phyloP scores from a whole-genome alignment of 2,329 filamentous ascomycete species.

The Lachnellula hyalina region DNA sequence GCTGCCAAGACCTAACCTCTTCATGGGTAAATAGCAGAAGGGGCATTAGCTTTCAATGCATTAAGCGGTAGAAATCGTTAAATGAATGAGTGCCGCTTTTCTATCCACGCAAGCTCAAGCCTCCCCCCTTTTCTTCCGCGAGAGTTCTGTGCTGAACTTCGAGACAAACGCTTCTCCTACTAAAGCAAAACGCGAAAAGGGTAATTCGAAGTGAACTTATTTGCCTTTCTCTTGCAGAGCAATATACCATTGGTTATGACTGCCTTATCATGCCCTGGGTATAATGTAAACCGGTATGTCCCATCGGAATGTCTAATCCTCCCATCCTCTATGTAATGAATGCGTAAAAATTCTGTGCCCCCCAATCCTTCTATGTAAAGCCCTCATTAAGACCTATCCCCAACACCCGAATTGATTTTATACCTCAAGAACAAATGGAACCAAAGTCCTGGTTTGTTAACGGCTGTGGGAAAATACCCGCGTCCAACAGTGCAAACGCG shows the following conservation, averaged over 20 bases:
- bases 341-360: background rate
- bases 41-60: too few relatives aligned
- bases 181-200: too few relatives aligned
- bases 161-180: too few relatives aligned
- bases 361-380: background rate
- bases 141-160: too few relatives aligned
- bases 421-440: constrained; percentile 20
- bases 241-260: background rate
- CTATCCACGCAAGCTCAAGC: too few relatives aligned
- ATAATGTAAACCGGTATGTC: background rate
- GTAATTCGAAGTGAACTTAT: background rate
- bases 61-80: too few relatives aligned
- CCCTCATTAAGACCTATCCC: background rate
- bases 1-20: too few relatives aligned
- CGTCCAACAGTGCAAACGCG: constrained; percentile 42
- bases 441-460: constrained; percentile 24
- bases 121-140: too few relatives aligned
- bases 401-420: background rate
- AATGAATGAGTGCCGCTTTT: too few relatives aligned
- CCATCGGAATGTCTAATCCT: background rate
- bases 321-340: background rate
- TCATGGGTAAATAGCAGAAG: too few relatives aligned
- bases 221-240: background rate
- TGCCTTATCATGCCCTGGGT: background rate
- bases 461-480: constrained; percentile 46